A percentile compares a stretch with the other conserved stretches of the same genome.
phyloP scores from a whole-genome alignment of 768 basidiomycete species.

The Amanita pallidorosea region DNA sequence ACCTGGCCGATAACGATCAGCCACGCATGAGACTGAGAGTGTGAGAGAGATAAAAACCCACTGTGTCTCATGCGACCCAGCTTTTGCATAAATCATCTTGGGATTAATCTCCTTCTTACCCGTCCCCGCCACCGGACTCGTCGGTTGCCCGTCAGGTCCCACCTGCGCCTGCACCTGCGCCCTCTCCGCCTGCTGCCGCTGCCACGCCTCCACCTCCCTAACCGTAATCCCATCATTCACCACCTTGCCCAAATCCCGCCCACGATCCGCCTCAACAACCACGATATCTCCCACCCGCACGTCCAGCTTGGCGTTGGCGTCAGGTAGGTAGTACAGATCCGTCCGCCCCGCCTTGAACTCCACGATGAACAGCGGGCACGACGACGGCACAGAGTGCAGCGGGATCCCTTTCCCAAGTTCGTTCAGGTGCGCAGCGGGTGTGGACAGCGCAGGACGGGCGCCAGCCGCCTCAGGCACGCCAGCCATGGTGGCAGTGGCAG shows the following conservation, averaged over 20 bases:
- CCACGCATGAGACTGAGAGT: slow-evolving; percentile 3
- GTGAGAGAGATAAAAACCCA: slow-evolving; percentile 14
- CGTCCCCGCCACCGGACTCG: slow-evolving; percentile 32
- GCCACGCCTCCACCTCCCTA: slow-evolving; percentile 84
- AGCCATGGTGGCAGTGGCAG: not conserved
- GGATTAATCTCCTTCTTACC: slow-evolving; percentile 91
- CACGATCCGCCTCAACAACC: slow-evolving; percentile 94
- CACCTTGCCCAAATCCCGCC: slow-evolving; percentile 86
- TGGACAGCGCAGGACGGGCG: not conserved
- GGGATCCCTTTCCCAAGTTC: slow-evolving; percentile 87
- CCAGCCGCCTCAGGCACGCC: not conserved
- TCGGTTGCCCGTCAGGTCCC: slow-evolving; percentile 27
- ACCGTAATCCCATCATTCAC: slow-evolving; percentile 86
- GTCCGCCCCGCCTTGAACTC: slow-evolving; percentile 97
- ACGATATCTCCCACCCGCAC: slow-evolving; percentile 86
- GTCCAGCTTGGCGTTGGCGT: slow-evolving; percentile 44
- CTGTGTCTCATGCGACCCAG: slow-evolving; percentile 75
- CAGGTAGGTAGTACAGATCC: slow-evolving; percentile 75
- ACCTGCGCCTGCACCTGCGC: slow-evolving; percentile 10
- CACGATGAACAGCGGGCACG: slow-evolving; percentile 90
- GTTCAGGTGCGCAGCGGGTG: slow-evolving; percentile 16
- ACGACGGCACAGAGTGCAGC: slow-evolving; percentile 68
- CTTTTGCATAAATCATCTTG: slow-evolving; percentile 93
- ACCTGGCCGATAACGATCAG: slow-evolving; percentile 25
- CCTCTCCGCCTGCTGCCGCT: slow-evolving; percentile 59